Conservation (phyloP, 345 rosid genomes). For the Hibiscus trionum region DNA sequence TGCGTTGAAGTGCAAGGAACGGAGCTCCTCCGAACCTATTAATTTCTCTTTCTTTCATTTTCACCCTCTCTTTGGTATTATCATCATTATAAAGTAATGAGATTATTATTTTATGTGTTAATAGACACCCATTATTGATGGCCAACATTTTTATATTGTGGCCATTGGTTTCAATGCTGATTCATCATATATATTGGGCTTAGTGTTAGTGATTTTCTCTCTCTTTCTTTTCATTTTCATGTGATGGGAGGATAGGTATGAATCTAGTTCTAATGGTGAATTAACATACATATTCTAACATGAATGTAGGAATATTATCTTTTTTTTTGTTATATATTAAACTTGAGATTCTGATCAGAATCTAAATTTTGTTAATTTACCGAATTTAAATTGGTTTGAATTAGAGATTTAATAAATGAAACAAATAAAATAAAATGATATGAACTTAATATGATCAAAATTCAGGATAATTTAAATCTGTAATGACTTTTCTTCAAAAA, state of each 20-base stretch:
- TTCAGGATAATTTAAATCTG: too few relatives aligned
- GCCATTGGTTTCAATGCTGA: background rate
- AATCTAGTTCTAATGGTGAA: background rate
- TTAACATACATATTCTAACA: background rate
- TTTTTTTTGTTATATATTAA: too few relatives aligned
- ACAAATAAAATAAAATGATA: too few relatives aligned
- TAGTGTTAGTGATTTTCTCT: background rate
- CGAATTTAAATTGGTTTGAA: too few relatives aligned
- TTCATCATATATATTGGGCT: background rate
- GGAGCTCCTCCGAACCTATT: constrained; percentile 32
- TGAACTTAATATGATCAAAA: too few relatives aligned
- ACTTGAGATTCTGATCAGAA: too few relatives aligned
- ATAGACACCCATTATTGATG: background rate
- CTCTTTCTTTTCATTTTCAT: background rate
- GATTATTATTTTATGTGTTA: background rate
- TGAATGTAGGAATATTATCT: background rate
- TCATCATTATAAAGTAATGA: constrained; percentile 12
- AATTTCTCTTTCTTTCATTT: constrained; percentile 14
- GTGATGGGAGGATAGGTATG: background rate
- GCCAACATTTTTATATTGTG: background rate
- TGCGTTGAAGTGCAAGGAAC: constrained; percentile 54
- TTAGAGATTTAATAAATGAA: background rate
- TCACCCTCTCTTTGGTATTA: constrained; percentile 23
- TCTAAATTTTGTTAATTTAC: too few relatives aligned
- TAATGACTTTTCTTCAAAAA: too few relatives aligned